These are phyloP conservation scores for Rhodamnia rubescens DNA, from an alignment of 345 rosid species.

Conservation along the genomic window DNA sequence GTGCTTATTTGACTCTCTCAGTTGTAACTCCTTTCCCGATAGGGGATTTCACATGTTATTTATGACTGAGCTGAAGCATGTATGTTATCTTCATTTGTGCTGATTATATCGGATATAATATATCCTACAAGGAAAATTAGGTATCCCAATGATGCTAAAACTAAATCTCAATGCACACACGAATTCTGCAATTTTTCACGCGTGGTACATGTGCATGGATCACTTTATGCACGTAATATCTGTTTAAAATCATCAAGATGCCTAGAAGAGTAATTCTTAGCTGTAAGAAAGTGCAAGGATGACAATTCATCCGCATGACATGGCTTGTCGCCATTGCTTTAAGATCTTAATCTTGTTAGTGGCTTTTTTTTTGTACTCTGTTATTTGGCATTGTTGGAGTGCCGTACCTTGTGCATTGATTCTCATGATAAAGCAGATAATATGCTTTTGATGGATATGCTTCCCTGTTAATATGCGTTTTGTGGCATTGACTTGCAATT, in stretches of 20 bases:
- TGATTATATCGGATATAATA: background rate
- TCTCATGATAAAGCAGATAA: background rate
- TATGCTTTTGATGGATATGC: background rate
- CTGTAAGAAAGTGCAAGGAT: background rate
- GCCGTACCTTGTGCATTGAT: background rate
- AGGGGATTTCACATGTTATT: background rate
- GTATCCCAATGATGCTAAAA: background rate
- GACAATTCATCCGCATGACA: background rate
- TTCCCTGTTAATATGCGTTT: background rate
- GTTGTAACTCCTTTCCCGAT: background rate
- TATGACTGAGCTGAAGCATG: background rate
- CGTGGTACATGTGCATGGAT: background rate
- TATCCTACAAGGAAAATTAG: background rate
- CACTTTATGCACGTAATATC: background rate
- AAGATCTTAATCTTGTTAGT: background rate
- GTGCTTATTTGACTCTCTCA: background rate
- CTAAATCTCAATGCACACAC: background rate
- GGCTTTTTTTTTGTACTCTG: background rate
- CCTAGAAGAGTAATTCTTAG: background rate
- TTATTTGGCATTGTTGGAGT: background rate
- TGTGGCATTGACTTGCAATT: background rate
- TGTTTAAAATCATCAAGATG: background rate
- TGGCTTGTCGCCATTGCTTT: background rate
- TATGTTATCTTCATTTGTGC: background rate
- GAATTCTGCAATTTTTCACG: background rate